Evolutionary conservation across 163 green algal species (phyloP).

Genomic region (Chlorella variabilis): DNA sequence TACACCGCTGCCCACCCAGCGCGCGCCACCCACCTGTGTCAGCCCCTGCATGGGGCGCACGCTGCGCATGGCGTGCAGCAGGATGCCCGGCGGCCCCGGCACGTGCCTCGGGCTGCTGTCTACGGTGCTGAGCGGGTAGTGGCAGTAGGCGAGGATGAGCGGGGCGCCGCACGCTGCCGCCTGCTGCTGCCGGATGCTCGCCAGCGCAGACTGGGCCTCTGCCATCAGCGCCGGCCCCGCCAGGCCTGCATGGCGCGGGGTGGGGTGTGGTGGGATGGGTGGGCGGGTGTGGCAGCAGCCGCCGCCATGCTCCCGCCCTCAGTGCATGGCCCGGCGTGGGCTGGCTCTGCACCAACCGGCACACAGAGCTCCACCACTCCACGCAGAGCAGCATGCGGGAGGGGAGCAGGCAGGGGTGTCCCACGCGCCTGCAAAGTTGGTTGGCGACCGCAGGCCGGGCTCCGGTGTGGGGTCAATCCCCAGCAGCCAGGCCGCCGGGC

Average conservation of each 20-base stretch:
- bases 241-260: constrained; percentile 12
- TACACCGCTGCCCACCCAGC: too few species aligned
- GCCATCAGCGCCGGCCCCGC: constrained; percentile 30
- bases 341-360: neutral
- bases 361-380: neutral
- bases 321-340: neutral
- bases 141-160: constrained; percentile 67
- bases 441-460: constrained; percentile 70
- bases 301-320: too few species aligned
- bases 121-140: constrained; percentile 75
- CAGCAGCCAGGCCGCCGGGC: constrained; percentile 51
- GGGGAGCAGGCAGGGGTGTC: too few species aligned
- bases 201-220: constrained; percentile 50
- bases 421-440: constrained; percentile 80
- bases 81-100: constrained; percentile 2
- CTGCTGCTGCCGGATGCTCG: neutral
- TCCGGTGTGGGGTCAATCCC: constrained; percentile 71
- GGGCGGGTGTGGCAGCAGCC: neutral
- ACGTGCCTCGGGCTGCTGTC: constrained; percentile 4
- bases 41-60: constrained; percentile 36
- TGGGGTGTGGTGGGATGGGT: neutral
- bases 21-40: neutral
- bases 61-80: constrained; percentile 21
- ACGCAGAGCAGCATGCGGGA: neutral
- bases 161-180: neutral